Percentiles rank a stretch among this genome's conserved stretches.
Evolutionary conservation across 2,329 filamentous ascomycete species (phyloP).

Genomic region (Colletotrichum higginsianum): DNA sequence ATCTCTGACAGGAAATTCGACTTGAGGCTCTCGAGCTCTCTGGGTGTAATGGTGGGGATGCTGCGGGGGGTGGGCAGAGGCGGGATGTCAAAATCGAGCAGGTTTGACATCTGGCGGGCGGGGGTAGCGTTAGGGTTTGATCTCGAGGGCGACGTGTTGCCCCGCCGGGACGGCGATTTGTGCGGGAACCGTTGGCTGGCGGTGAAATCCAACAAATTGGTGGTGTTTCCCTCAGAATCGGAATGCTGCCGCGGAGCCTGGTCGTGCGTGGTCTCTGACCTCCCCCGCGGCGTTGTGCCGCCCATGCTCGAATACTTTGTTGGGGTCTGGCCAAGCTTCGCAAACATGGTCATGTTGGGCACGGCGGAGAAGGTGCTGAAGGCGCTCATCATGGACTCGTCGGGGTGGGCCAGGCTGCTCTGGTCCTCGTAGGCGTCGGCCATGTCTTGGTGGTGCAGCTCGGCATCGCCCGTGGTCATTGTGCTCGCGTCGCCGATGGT

Average conservation of each 20-base stretch:
- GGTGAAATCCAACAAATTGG: slow-evolving; percentile 90
- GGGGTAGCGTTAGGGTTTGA: slow-evolving; percentile 60
- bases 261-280: slow-evolving; percentile 53
- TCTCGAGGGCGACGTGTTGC: slow-evolving; percentile 40
- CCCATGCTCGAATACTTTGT: slow-evolving; percentile 63
- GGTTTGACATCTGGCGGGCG: slow-evolving; percentile 72
- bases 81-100: slow-evolving; percentile 94
- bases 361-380: slow-evolving; percentile 93
- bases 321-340: slow-evolving; percentile 78
- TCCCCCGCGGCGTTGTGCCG: slow-evolving; percentile 57
- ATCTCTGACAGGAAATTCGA: slow-evolving; percentile 93
- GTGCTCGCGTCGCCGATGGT: slow-evolving; percentile 40
- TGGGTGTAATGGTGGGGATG: slow-evolving; percentile 89
- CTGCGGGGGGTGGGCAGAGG: slow-evolving; percentile 93
- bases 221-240: slow-evolving; percentile 72
- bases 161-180: slow-evolving; percentile 63
- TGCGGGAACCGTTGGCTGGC: slow-evolving; percentile 73
- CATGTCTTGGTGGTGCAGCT: slow-evolving; percentile 41
- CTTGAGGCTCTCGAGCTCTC: slow-evolving; percentile 93
- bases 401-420: slow-evolving; percentile 65
- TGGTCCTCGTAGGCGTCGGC: slow-evolving; percentile 52
- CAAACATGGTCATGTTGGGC: slow-evolving; percentile 88
- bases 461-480: slow-evolving; percentile 43
- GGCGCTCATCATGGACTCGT: slow-evolving; percentile 84
- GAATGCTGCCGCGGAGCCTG: slow-evolving; percentile 54